These are phyloP conservation scores for Stipa capillata DNA, from an alignment of 176 grass and related monocot species.

Conservation along the genomic window DNA sequence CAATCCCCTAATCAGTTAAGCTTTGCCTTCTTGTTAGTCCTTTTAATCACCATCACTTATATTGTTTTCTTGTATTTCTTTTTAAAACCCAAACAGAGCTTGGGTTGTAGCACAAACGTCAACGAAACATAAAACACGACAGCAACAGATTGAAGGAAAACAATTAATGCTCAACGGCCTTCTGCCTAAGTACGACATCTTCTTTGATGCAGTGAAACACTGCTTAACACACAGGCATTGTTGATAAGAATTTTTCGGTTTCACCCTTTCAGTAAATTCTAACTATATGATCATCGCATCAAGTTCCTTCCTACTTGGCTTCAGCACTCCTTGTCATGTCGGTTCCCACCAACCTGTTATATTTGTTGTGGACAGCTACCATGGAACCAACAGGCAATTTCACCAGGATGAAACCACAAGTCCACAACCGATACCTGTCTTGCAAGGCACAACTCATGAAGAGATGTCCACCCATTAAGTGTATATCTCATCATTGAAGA, in stretches of 20 bases:
- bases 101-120: neutral
- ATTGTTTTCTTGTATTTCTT: neutral
- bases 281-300: neutral
- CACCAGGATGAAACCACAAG: neutral
- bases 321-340: neutral
- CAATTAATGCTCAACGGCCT: neutral
- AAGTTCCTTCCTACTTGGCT: neutral
- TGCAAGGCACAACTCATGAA: neutral
- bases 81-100: neutral
- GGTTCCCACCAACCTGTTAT: neutral
- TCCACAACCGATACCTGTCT: neutral
- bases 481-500: neutral
- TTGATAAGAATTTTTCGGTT: neutral
- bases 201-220: neutral
- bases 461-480: neutral
- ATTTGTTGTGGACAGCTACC: neutral
- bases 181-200: neutral
- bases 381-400: no score
- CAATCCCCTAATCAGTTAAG: neutral
- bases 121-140: neutral
- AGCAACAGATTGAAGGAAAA: neutral
- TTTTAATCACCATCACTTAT: neutral
- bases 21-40: neutral
- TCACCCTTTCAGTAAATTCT: neutral
- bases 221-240: neutral